phyloP scores from a whole-genome alignment of 2,329 filamentous ascomycete genomes.

The Aspergillus clavatus region DNA sequence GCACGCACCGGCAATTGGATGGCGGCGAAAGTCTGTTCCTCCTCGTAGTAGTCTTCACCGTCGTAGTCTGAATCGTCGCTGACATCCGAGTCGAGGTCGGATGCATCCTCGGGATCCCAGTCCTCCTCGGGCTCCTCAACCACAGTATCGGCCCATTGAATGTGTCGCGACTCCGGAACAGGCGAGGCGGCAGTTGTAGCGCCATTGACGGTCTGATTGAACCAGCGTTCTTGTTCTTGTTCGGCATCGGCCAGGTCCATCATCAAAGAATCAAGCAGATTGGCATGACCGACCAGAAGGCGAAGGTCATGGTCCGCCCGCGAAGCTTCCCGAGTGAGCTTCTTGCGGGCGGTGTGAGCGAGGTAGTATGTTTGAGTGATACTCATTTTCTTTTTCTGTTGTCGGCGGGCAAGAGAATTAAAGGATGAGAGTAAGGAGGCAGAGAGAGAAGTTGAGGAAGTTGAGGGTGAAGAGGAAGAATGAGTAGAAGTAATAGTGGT shows the following conservation, averaged over 20 bases:
- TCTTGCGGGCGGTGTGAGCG: slow-evolving; percentile 90
- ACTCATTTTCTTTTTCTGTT: slow-evolving; percentile 80
- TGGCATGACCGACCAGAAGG: slow-evolving; percentile 93
- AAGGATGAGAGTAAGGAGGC: slow-evolving; percentile 36
- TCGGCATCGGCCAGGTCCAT: slow-evolving; percentile 85
- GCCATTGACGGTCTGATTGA: slow-evolving; percentile 88
- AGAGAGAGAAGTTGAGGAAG: slow-evolving; percentile 21
- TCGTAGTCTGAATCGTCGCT: slow-evolving; percentile 51
- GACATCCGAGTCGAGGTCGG: slow-evolving; percentile 51
- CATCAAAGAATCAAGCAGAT: slow-evolving; percentile 95
- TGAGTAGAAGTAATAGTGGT: slow-evolving; percentile 12
- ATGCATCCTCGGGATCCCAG: slow-evolving; percentile 61
- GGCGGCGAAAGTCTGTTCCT: slow-evolving; percentile 35
- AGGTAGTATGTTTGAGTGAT: slow-evolving; percentile 98
- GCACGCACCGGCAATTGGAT: slow-evolving; percentile 21
- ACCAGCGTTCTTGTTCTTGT: slow-evolving; percentile 93
- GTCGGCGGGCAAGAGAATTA: slow-evolving; percentile 35
- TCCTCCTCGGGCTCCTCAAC: slow-evolving; percentile 70
- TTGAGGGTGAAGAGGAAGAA: slow-evolving; percentile 14
- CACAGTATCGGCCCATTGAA: slow-evolving; percentile 82
- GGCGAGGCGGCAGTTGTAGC: slow-evolving; percentile 51
- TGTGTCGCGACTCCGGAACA: slow-evolving; percentile 61
- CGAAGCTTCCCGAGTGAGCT: slow-evolving; percentile 89
- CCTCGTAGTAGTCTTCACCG: slow-evolving; percentile 28
- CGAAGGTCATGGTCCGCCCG: slow-evolving; percentile 90